Base-by-base conservation (phyloP, 257 asterid species). In the Nicotiana paniculata region DNA sequence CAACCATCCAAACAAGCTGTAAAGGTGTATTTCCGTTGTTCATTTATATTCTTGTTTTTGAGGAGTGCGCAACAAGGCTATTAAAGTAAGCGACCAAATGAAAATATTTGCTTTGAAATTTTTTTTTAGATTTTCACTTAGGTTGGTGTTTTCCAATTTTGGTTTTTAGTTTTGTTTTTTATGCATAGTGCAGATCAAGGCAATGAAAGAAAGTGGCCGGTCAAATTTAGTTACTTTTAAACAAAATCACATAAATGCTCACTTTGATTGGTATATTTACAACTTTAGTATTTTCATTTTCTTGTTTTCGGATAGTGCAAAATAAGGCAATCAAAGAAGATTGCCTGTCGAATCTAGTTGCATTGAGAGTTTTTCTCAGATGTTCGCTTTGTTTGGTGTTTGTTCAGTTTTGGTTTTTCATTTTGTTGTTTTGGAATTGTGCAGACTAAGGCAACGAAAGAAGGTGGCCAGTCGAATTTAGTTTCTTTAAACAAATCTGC, bases 371-470 rank as follows among this genome's bases (percentile, higher is more conserved):
- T 43, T 51, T 51, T 28, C n/a, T 77, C 33, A 10, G 79, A 77
- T 48, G 13, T 59, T 53, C 17, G 30, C 1, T 18, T 62, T 26
- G 39, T 15, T 10, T 17, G 9, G 11, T 46, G 77, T 10, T 62
- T 10, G 24, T 26, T 55, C 77, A 4, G 12, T 85, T 43, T 59
- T 26, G 26, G 62, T 7, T 81, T 58, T 72, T 83, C 28, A 79
- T 28, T 81, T 17, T 10, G 62, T 83, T 7, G 59, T 75, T 79
- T 65, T 83, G 77, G 24, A 32, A 74, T 83, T n/a, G 28, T 62
- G 65, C 89, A 95, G 97, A 90, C 87, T 62, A 91, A 85, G 84
- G 89, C 86, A 77, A 79, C 82, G 24, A 95, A 90, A 87, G 97
- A 93, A 72, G 87, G 87, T 37, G 85, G 84, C 17, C 91, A 89